Base-by-base conservation (phyloP, 108 stramenopile genomes). In the Fragilaria radians region DNA sequence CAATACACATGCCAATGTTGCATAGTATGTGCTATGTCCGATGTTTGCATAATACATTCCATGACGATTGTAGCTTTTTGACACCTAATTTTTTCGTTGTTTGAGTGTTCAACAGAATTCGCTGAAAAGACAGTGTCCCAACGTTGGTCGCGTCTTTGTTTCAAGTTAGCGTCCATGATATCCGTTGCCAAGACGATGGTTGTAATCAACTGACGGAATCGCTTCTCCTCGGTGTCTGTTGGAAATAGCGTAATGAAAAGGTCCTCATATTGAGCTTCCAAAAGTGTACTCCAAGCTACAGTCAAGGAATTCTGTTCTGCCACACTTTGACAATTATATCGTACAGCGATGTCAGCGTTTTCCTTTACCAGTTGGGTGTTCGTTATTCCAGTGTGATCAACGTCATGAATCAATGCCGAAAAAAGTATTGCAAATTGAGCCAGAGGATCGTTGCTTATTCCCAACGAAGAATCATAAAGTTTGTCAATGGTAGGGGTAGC, bases 371-470 rank as follows among this genome's bases (percentile, higher is more conserved):
- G 24, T 4, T 52, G 52, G 5, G 26, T 32, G 26, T 77, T 71
- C 5, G 48, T 22, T 53, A 48, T 18, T 54, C 71, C 72, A 9
- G 76, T 77, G 33, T 77, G 76, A 0, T 65, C 76, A 3, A 63
- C 71, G 36, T 77, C 76, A 32, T 77, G 76, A 48, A 77, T 61
- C 54, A 77, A 61, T n/a, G 67, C 66, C 11, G 71, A 42, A 42
- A 77, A 77, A 11, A 72, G 46, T 21, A 77, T 42, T 18, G 71
- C 46, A 46, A 77, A 72, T 29, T 52, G 46, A 22, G 55, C 65
- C 21, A 67, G 36, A 19, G 70, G 61, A 45, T 63, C 52, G 1
- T 23, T 18, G 26, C 52, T 52, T 2, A 52, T 26, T 23, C 25
- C 52, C 24, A 52, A 27, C 18, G 52, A 27, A 22, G 52, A 52